Evolutionary conservation across 2,329 filamentous ascomycete species (phyloP), one percentile per base, ranked within the genome.

Genomic region (Bimuria novae-zelandiae): DNA sequence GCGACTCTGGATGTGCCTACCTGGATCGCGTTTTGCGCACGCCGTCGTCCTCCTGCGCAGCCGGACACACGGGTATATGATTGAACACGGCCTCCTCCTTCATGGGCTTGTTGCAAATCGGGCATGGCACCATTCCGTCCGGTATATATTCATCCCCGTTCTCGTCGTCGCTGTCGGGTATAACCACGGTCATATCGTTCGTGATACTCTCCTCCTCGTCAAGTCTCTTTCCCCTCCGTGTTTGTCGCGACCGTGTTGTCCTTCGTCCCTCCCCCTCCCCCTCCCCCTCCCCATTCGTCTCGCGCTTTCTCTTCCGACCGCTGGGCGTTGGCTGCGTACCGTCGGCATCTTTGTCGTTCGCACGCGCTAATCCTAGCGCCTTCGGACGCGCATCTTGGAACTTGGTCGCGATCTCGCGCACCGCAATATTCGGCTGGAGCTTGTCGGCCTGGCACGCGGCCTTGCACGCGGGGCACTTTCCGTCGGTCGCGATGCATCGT

Each of bases 391-490:
- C 85, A 47, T 79, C 82, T 59, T 84, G 78, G 61, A 97, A 99
- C 0, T 86, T 84, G 33, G 90, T 86, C 7, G 96, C 89, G 1
- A 93, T 81, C 69, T 97, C 92, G 67, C 94, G 86, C 59, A 97
- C 79, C 0, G 88, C 86, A 82, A 88, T 89, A 71, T 97, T 97
- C 41, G 88, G 87, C 53, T 92, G 83, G 62, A 99, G 71, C 71
- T 90, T 94, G 55, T 90, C 82, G 70, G 93, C 91, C 71, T 97
- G 92, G 61, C 96, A 90, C 0, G 79, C 75, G 5, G 84, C 79
- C 46, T 91, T 86, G 75, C 94, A 99, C 1, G 90, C 80, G 0
- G 94, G 94, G 65, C 94, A 99, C 74, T 89, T 92, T 7, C 91
- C 89, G 61, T 97, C 92, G 27, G 84, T 82, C 2, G 88, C 87